phyloP scores from a whole-genome alignment of 1,284 basidiomycete genomes.

The Heliocybe sulcata region DNA sequence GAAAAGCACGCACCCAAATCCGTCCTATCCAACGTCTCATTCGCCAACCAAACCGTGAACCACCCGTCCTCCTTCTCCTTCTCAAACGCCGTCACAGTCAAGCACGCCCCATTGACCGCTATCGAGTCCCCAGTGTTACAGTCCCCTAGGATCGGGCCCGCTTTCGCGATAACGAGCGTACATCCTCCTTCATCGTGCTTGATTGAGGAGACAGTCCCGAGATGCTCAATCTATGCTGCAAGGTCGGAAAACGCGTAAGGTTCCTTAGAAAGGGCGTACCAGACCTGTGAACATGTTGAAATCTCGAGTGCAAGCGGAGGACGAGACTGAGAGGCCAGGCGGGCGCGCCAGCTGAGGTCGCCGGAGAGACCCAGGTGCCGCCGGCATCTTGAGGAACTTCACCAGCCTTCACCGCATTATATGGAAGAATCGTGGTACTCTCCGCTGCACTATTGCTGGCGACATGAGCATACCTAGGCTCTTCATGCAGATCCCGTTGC shows the following conservation, averaged over 20 bases:
- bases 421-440: too few species aligned
- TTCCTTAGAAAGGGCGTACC: slow-evolving; percentile 30
- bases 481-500: too few species aligned
- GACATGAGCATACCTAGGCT: background rate
- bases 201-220: slow-evolving; percentile 67
- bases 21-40: slow-evolving; percentile 89
- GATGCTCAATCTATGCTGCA: slow-evolving; percentile 62
- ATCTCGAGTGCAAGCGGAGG: background rate
- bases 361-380: too few species aligned
- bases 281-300: slow-evolving; percentile 61
- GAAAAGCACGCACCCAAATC: slow-evolving; percentile 65
- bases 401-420: too few species aligned
- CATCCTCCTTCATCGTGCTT: slow-evolving; percentile 67
- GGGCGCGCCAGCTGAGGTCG: too few species aligned
- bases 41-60: slow-evolving; percentile 94
- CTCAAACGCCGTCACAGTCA: slow-evolving; percentile 88
- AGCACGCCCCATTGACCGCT: slow-evolving; percentile 72
- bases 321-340: too few species aligned
- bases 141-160: slow-evolving; percentile 78
- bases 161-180: slow-evolving; percentile 75
- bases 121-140: slow-evolving; percentile 95
- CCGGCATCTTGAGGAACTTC: too few species aligned
- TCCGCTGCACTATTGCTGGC: background rate
- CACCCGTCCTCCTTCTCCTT: slow-evolving; percentile 52
- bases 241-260: background rate